Percentiles rank a stretch among this genome's conserved stretches.
phyloP scores from a whole-genome alignment of 345 rosid genomes.

The Syzygium grande region DNA sequence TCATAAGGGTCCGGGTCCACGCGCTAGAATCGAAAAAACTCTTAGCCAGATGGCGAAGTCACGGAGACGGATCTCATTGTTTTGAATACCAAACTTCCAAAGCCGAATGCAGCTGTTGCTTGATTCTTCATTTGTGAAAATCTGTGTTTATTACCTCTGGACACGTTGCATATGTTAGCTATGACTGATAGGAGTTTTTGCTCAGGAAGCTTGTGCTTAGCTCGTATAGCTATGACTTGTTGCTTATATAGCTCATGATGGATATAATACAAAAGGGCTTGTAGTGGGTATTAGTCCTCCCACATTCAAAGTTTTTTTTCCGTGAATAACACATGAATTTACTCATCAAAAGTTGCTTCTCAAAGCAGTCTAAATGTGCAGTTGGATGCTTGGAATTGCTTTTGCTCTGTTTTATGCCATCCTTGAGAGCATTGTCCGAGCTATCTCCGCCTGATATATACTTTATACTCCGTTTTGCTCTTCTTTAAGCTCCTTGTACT shows the following conservation, averaged over 20 bases:
- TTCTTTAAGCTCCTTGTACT: conserved; percentile 1
- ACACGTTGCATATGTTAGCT: no score
- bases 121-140: not conserved
- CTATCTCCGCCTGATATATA: not conserved
- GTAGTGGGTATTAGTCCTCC: not conserved
- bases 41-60: not conserved
- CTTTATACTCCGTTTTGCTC: not conserved
- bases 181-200: no score
- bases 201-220: not conserved
- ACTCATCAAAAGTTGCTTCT: not conserved
- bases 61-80: rapidly evolving
- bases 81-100: not conserved
- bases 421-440: not conserved
- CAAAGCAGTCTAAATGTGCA: not conserved
- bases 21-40: no score
- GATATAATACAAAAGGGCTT: not conserved
- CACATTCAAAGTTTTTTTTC: not conserved
- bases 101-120: not conserved
- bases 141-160: no score
- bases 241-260: not conserved
- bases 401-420: conserved; percentile 20
- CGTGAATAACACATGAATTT: not conserved
- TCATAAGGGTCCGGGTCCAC: rapidly evolving
- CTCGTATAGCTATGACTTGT: not conserved
- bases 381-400: not conserved